Evolutionary conservation across 2,329 filamentous ascomycete species (phyloP).

Genomic region (Colletotrichum sp.): DNA sequence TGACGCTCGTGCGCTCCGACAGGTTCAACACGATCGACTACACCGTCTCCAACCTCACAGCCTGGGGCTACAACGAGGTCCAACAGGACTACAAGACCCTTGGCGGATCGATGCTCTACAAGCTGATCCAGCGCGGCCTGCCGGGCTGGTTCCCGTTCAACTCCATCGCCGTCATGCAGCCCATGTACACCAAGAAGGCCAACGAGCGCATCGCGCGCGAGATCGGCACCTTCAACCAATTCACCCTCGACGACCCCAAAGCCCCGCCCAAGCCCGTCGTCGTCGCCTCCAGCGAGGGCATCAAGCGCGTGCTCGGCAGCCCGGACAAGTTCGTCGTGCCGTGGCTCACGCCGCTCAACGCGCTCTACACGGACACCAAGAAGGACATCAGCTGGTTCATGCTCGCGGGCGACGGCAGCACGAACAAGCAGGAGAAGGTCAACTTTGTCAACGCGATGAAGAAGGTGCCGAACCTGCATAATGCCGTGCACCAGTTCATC

Average conservation of each 20-base stretch:
- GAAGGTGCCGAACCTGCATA: constrained; percentile 37
- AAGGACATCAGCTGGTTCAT: constrained; percentile 44
- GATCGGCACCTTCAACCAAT: constrained; percentile 40
- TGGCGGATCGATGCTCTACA: constrained; percentile 49
- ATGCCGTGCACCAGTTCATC: constrained; percentile 36
- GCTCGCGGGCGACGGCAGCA: constrained; percentile 37
- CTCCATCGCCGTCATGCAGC: constrained; percentile 49
- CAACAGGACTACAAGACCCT: constrained; percentile 40
- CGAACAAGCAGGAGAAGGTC: constrained; percentile 32
- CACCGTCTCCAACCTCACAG: constrained; percentile 44
- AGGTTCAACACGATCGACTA: constrained; percentile 62
- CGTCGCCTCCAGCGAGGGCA: constrained; percentile 27
- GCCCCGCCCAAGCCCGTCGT: constrained; percentile 34
- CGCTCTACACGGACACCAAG: constrained; percentile 36
- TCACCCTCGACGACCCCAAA: constrained; percentile 37
- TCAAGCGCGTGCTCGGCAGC: constrained; percentile 36
- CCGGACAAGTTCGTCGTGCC: constrained; percentile 36
- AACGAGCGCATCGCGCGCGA: constrained; percentile 43
- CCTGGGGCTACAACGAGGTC: constrained; percentile 49
- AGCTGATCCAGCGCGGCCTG: constrained; percentile 49
- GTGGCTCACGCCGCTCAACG: constrained; percentile 32
- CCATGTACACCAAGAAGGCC: constrained; percentile 48
- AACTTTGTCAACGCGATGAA: constrained; percentile 34
- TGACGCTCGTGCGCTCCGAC: constrained; percentile 63
- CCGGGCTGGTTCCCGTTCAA: constrained; percentile 43